A percentile compares a stretch with the other conserved stretches of the same genome.
These are phyloP conservation scores for Afroboletus lepidellus DNA, from an alignment of 1,284 basidiomycete genomes.

Conservation along the genomic window DNA sequence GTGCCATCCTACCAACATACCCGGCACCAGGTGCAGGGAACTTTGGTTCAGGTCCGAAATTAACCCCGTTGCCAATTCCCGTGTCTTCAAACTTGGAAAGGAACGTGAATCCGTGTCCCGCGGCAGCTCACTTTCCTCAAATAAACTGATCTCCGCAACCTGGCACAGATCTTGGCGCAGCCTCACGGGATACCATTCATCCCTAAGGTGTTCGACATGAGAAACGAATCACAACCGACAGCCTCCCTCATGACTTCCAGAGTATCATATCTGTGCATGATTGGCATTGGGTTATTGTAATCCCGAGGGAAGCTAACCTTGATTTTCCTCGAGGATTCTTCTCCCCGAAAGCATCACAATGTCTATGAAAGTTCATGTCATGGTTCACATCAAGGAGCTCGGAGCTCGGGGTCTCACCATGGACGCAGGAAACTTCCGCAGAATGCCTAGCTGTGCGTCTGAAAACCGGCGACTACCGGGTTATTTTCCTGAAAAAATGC, in stretches of 20 bases:
- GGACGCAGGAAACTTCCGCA: neutral
- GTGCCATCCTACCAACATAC: no score
- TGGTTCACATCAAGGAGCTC: neutral
- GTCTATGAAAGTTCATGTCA: neutral
- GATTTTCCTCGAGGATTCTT: neutral
- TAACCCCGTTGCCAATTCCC: neutral
- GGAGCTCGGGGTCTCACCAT: neutral
- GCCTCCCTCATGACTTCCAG: neutral
- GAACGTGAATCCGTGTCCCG: neutral
- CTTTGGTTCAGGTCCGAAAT: neutral
- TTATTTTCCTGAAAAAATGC: neutral
- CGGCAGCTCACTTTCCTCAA: neutral
- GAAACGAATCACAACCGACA: constrained; percentile 1
- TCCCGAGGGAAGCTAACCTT: neutral
- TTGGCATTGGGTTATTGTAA: neutral
- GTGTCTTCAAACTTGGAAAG: neutral
- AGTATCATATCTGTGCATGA: neutral
- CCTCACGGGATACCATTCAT: neutral
- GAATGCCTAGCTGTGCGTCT: constrained; percentile 2
- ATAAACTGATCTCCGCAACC: neutral
- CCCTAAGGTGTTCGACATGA: neutral
- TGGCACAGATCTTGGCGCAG: neutral
- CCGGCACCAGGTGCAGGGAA: no score
- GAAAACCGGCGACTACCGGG: neutral
- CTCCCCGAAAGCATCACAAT: neutral